phyloP scores from a whole-genome alignment of 306 rosid species.

The Vicia faba region DNA sequence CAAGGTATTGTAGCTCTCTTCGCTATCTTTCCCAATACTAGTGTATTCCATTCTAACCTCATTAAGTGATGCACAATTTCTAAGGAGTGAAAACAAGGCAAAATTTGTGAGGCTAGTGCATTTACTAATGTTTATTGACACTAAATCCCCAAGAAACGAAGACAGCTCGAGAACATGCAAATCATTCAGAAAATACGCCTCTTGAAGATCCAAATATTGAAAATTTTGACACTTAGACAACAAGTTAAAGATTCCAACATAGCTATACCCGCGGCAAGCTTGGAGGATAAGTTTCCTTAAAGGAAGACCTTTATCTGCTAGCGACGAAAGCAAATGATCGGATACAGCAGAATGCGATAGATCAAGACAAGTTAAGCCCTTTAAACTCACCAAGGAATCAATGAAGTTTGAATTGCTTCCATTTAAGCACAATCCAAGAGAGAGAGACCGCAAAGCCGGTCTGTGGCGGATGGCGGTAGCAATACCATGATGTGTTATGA shows the following conservation, averaged over 20 bases:
- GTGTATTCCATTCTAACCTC: constrained; percentile 34
- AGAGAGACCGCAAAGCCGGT: not conserved
- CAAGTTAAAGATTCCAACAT: not conserved
- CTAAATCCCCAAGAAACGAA: not conserved
- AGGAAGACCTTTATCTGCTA: not conserved
- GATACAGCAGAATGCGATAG: not conserved
- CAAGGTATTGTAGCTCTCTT: too few relatives aligned
- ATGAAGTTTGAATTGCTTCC: not conserved
- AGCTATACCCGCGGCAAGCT: not conserved
- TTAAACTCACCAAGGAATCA: not conserved
- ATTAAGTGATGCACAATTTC: not conserved
- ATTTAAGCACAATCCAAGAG: too few relatives aligned
- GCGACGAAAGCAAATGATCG: not conserved
- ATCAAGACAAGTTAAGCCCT: not conserved
- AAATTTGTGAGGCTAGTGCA: not conserved
- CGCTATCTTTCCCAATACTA: too few relatives aligned
- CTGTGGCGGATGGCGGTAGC: not conserved
- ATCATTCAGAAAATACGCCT: not conserved
- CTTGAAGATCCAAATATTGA: not conserved
- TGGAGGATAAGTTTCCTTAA: not conserved
- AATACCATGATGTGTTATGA: not conserved
- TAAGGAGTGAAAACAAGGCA: not conserved
- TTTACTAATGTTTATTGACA: not conserved
- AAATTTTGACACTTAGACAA: not conserved
- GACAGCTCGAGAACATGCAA: not conserved